Conservation (phyloP, 192 early-diverging fungal species). For the Coemansia sp. region DNA sequence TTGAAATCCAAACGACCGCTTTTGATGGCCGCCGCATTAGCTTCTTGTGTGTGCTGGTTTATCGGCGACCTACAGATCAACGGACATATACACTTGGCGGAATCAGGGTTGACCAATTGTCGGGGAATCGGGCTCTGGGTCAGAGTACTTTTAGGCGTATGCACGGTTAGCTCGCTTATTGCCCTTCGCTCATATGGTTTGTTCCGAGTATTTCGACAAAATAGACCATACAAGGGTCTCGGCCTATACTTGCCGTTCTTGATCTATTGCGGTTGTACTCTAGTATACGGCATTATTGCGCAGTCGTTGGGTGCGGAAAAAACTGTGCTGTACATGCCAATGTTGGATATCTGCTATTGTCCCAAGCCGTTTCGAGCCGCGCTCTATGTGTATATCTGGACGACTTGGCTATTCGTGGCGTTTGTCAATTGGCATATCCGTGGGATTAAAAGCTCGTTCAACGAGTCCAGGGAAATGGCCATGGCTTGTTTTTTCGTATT, state of each 20-base stretch:
- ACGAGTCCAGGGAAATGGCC: conserved; percentile 47
- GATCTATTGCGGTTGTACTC: conserved; percentile 22
- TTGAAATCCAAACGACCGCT: conserved; percentile 44
- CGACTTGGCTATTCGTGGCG: conserved; percentile 37
- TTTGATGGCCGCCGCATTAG: conserved; percentile 30
- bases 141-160: conserved; percentile 47
- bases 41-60: conserved; percentile 43
- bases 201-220: conserved; percentile 32
- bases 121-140: conserved; percentile 46
- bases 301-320: conserved; percentile 22
- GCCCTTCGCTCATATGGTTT: conserved; percentile 44
- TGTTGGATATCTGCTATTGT: conserved; percentile 37
- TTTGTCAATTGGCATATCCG: conserved; percentile 42
- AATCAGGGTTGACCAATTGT: conserved; percentile 26
- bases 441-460: conserved; percentile 53
- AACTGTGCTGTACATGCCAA: conserved; percentile 31
- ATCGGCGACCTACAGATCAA: conserved; percentile 52
- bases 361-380: conserved; percentile 29
- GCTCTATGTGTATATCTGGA: conserved; percentile 38
- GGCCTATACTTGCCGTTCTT: conserved; percentile 37
- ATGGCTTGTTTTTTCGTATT: conserved; percentile 38
- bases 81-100: conserved; percentile 38
- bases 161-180: conserved; percentile 41
- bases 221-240: conserved; percentile 27
- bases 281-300: conserved; percentile 33